phyloP scores from a whole-genome alignment of 352 stramenopile species.

The Nannochloropsis limnetica region DNA sequence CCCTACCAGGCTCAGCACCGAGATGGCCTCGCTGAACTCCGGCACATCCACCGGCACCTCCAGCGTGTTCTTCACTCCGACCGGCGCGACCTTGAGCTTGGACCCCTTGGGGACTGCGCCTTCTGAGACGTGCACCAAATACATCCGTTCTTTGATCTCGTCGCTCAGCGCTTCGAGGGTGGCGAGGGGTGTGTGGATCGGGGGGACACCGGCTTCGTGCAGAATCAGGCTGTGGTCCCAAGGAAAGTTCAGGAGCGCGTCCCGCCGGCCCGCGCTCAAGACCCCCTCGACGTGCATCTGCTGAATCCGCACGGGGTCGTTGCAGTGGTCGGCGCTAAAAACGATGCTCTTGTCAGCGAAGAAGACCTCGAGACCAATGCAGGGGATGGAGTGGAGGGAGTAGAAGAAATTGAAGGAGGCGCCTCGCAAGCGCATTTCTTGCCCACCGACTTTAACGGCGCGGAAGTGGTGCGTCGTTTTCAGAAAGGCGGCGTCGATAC shows the following conservation, averaged over 20 bases:
- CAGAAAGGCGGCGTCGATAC: constrained; percentile 75
- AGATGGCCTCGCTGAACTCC: constrained; percentile 65
- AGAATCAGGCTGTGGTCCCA: constrained; percentile 83
- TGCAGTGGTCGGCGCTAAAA: constrained; percentile 87
- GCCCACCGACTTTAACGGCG: constrained; percentile 74
- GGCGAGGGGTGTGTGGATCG: constrained; percentile 86
- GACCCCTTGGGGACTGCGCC: constrained; percentile 65
- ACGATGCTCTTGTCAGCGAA: constrained; percentile 86
- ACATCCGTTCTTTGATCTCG: constrained; percentile 75
- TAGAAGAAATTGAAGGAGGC: constrained; percentile 91
- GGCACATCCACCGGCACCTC: constrained; percentile 65
- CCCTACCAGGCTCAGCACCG: constrained; percentile 70
- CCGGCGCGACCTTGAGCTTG: constrained; percentile 71
- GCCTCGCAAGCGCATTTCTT: constrained; percentile 81
- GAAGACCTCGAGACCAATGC: constrained; percentile 80
- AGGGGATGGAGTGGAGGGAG: constrained; percentile 87
- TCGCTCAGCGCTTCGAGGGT: constrained; percentile 77
- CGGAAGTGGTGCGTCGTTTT: constrained; percentile 77
- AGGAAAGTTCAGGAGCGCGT: constrained; percentile 82
- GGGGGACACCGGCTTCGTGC: constrained; percentile 82
- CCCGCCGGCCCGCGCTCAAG: constrained; percentile 66
- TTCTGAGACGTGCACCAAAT: constrained; percentile 83
- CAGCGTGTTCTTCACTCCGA: constrained; percentile 75
- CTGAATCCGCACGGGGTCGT: constrained; percentile 78
- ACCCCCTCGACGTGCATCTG: constrained; percentile 70